phyloP scores from a whole-genome alignment of 1,284 basidiomycete genomes.

The Marasmius fiardii region DNA sequence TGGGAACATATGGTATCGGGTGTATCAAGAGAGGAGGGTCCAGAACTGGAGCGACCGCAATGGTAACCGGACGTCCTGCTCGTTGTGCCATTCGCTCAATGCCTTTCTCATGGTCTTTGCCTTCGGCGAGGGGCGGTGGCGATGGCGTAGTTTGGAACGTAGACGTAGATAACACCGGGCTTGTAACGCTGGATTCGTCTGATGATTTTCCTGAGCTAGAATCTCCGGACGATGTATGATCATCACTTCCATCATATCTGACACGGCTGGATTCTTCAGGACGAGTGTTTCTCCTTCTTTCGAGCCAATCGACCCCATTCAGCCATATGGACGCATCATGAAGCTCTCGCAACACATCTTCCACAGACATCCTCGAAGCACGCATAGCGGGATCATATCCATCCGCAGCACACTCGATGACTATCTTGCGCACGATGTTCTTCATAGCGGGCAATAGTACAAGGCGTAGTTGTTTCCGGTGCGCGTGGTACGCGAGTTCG shows the following conservation, averaged over 20 bases:
- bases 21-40: conserved; percentile 55
- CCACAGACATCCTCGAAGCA: conserved; percentile 50
- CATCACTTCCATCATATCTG: conserved; percentile 38
- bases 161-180: conserved; percentile 69
- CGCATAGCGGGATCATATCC: conserved; percentile 41
- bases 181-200: conserved; percentile 56
- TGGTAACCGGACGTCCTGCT: conserved; percentile 33
- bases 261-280: conserved; percentile 22
- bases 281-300: conserved; percentile 39
- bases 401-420: conserved; percentile 53
- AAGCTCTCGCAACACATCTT: conserved; percentile 56
- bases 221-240: conserved; percentile 34
- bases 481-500: conserved; percentile 55
- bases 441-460: conserved; percentile 61
- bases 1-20: conserved; percentile 65
- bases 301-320: conserved; percentile 54
- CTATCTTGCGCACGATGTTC: conserved; percentile 61
- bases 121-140: conserved; percentile 48
- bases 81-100: background rate
- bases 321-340: conserved; percentile 62
- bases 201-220: conserved; percentile 31
- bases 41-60: conserved; percentile 53
- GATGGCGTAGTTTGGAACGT: conserved; percentile 74
- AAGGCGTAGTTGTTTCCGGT: conserved; percentile 50
- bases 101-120: conserved; percentile 20